A percentile compares a stretch with the other conserved stretches of the same genome.
Conservation (phyloP, 1,284 basidiomycete species). For the Ustilago cynodontis region DNA sequence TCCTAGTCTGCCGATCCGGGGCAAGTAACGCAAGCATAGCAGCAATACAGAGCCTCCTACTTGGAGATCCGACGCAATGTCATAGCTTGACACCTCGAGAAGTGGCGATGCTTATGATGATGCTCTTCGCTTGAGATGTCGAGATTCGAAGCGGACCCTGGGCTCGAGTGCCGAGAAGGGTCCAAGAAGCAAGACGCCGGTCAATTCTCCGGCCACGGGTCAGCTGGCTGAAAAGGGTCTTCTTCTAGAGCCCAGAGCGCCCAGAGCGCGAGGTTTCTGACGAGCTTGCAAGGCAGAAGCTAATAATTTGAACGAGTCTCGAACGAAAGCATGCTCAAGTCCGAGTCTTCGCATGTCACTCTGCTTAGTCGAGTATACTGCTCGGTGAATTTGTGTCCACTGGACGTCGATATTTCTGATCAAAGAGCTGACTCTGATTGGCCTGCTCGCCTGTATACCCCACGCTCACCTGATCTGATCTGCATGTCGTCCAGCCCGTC, state of each 20-base stretch:
- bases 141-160: not conserved
- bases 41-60: too few species aligned
- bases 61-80: too few species aligned
- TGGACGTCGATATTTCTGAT: too few species aligned
- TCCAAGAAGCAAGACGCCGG: conserved; percentile 21
- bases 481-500: not conserved
- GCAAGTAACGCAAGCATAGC: too few species aligned
- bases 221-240: conserved; percentile 1
- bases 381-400: conserved; percentile 1
- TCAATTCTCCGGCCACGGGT: conserved; percentile 27
- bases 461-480: conserved; percentile 5
- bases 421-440: conserved; percentile 13
- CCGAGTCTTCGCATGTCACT: too few species aligned
- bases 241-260: conserved; percentile 28
- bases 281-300: not conserved
- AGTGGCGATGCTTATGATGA: too few species aligned
- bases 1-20: too few species aligned
- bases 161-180: too few species aligned
- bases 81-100: too few species aligned
- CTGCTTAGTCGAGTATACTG: not conserved
- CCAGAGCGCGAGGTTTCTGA: not conserved
- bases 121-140: not conserved
- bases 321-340: not conserved
- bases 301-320: not conserved
- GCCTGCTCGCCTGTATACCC: conserved; percentile 5